Evolutionary conservation across 768 basidiomycete species (phyloP), one percentile per base, ranked within the genome.

Genomic region (Mycena galopus): DNA sequence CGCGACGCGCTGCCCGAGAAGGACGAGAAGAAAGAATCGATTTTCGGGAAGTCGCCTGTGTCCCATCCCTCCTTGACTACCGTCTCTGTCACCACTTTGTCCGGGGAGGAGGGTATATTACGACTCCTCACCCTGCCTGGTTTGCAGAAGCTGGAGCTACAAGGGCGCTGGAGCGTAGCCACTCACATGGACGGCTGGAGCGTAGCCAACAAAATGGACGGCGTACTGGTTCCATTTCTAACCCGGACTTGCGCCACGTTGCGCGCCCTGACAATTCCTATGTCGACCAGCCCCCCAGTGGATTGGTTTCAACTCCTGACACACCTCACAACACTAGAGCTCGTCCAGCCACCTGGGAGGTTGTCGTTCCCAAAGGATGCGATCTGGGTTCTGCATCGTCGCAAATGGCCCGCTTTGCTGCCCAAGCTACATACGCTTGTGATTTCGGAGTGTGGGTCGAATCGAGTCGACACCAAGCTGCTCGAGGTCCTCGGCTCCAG

Each of bases 401-500:
- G 61, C 6, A 58, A 4, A 27, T 3, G 32, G 19, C 69, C 69
- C 9, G 55, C 58, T 50, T 70, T 70, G 19, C 62, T 70, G 56
- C 69, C 69, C 7, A 63, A 58, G 42, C 69, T 70, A 16, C 29
- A 70, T 37, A 14, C 23, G 8, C 37, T 70, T 21, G 62, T 37
- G 39, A 16, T 64, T 14, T 58, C 27, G 61, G 23, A 57, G 2
- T 44, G 61, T 39, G 42, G 39, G 30, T 57, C 62, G 17, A 37
- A 70, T 33, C 29, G 32, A 44, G 42, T 64, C 5, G 68, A 63
- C 53, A 14, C 10, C 50, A 33, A 32, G 29, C 53, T 69, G 68
- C 39, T 69, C 39, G 61, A 69, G 17, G 61, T 35, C 7, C 68
- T 69, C 30, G 39, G 4, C 23, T 69, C 68, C 37, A 69, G 68